Base-by-base conservation (phyloP, 1,139 yeast genomes). In the Debaryomyces sp. region DNA sequence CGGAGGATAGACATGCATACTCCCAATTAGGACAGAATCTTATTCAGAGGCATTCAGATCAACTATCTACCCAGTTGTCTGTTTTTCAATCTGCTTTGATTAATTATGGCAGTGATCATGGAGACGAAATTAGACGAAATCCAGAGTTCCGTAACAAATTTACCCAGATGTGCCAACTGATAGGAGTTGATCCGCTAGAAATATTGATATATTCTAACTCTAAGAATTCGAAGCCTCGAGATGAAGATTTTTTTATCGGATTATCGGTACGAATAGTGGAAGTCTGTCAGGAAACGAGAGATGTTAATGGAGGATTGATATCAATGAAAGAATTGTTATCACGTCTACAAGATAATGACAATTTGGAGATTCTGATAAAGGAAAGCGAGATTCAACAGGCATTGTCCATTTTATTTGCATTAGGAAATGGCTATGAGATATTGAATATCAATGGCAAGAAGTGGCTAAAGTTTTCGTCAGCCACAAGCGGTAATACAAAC, bases 131-230 rank as follows among this genome's bases (percentile, higher is more conserved):
- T 47, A 70, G 80, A 47, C 75, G 72, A 48, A 85, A 87, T 60
- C 77, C 84, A 1, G 84, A 84, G 50, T 84, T 89, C 61, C 69
- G 94, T 40, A 71, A 78, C 24, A 85, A 87, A 61, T 89, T 90
- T 66, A 82, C 89, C 41, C 80, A 81, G 51, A 84, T 90, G 77
- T 88, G 96, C 58, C 74, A 78, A 21, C 83, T 87, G 59, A 84
- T 89, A 17, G 96, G 96, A 1, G 83, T 89, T n/a, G 96, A 90
- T 61, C 94, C 96, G 1, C 65, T 89, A 37, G 85, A 85, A 34
- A 68, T 81, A 33, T 63, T 76, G 34, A 70, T 77, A 44, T 57
- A 50, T 50, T 56, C 60, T 22, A 58, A 43, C 18, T 48, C 43
- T 29, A 70, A 61, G 53, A 65, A 60, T 15, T 46, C 40, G 22